phyloP scores from a whole-genome alignment of 345 rosid species.

The Rhodamnia argentea region DNA sequence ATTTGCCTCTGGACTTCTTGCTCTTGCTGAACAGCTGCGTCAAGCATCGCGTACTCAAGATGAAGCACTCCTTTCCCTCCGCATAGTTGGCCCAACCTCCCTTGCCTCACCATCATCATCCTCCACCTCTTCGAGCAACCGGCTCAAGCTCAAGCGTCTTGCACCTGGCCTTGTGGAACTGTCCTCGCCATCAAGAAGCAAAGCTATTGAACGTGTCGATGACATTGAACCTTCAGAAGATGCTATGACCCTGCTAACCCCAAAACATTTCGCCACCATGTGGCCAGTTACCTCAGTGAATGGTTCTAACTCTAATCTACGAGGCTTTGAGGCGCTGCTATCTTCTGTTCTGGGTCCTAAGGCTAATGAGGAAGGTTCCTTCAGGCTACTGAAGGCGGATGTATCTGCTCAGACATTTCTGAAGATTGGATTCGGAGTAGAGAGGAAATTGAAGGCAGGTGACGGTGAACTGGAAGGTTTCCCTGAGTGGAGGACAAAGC shows the following conservation, averaged over 20 bases:
- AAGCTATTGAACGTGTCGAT: slow-evolving; percentile 21
- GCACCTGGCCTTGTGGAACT: slow-evolving; percentile 88
- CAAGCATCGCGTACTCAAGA: slow-evolving; percentile 32
- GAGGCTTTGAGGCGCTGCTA: slow-evolving; percentile 66
- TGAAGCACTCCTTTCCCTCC: slow-evolving; percentile 61
- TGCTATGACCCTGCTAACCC: slow-evolving; percentile 47
- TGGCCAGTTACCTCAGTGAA: slow-evolving; percentile 87
- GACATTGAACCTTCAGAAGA: slow-evolving; percentile 20
- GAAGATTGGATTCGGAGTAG: slow-evolving; percentile 82
- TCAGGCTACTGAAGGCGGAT: slow-evolving; percentile 67
- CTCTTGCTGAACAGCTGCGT: slow-evolving; percentile 74
- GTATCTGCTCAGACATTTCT: slow-evolving; percentile 74
- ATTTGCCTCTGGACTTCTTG: slow-evolving; percentile 80
- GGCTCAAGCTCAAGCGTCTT: slow-evolving; percentile 80
- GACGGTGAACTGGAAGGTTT: slow-evolving; percentile 19
- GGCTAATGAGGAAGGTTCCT: slow-evolving; percentile 55
- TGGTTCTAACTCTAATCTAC: slow-evolving; percentile 59
- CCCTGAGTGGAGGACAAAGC: slow-evolving; percentile 82
- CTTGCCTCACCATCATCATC: slow-evolving; percentile 51
- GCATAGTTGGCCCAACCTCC: slow-evolving; percentile 84
- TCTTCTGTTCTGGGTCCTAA: slow-evolving; percentile 74
- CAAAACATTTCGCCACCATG: slow-evolving; percentile 64
- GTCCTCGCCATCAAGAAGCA: slow-evolving; percentile 34
- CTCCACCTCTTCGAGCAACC: slow-evolving; percentile 30
- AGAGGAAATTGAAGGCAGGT: slow-evolving; percentile 62